Evolutionary conservation across 1,139 yeast genomes (phyloP), one percentile per base, ranked within the genome.

Genomic region (Hyphopichia fennica): DNA sequence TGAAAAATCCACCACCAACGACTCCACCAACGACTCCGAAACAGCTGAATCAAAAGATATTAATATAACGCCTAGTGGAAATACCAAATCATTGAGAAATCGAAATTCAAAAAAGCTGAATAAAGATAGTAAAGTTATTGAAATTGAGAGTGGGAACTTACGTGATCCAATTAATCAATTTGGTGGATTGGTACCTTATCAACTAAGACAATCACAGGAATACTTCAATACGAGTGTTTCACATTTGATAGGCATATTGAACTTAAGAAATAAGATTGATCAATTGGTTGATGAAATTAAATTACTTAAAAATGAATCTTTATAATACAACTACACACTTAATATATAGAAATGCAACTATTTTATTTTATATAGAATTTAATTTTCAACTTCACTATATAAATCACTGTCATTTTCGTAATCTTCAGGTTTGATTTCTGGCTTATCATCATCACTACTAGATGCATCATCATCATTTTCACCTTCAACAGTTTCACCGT

Each of bases 361-460:
- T 28, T 28, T 28, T n/a, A 14, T 28, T 28, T 8, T 28, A 14
- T 14, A 28, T 4, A 28, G 17, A 7, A 17, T 39, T 36, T 38
- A 43, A 34, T 42, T 56, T 45, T 68, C 72, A 23, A 61, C 59
- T 46, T 73, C 79, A 56, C 77, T 72, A 52, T 67, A 74, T 53
- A 74, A 67, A 49, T 74, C 79, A 54, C 75, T 69, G 44, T 72
- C 79, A 49, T 73, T 71, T 50, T 72, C 79, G 51, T 73, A 73
- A 53, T 72, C 78, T 36, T 65, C 72, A 9, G 76, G 68, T 39
- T 69, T 60, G 41, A 72, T 64, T 40, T 67, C 67, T 7, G 66
- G 65, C 35, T 57, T 67, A 45, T 65, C 69, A 39, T 57, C 60
- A 34, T 57, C 55, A 34, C 52, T 59, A 9, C 47, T 58, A 28